Evolutionary conservation across 2,329 filamentous ascomycete genomes (phyloP), one percentile per base, ranked within the genome.

Genomic region (Scedosporium apiospermum): DNA sequence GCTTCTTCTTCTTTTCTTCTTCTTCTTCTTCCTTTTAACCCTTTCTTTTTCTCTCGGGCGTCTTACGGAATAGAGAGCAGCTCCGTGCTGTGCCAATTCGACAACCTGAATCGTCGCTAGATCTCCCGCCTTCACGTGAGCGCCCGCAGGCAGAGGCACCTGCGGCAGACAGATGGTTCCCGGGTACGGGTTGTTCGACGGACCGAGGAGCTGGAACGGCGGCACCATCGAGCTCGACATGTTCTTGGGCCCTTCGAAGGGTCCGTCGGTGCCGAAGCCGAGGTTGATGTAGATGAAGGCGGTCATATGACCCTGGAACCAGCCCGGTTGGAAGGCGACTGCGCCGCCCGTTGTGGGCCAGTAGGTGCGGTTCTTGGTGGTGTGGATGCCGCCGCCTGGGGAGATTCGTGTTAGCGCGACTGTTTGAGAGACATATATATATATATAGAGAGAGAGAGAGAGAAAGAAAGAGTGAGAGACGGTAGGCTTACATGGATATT

Each of bases 281-380:
- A 98, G 81, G 78, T 98, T 98, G 76, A 98, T 80, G 77, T 96
- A 96, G 72, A 96, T 82, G 69, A 91, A 84, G 18, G 92, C 93
- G 5, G 85, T 88, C 42, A 83, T 74, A 74, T 98, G 95, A 66
- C 95, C 95, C 64, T 88, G 86, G 79, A 97, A 97, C 95, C 95
- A 98, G 70, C 93, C 95, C 0, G 95, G 95, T 72, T 98, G 93
- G 69, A 97, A 82, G 59, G 91, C 84, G 65, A 99, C 71, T n/a
- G 92, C 91, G 65, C 95, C 95, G 68, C 95, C 95, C 34, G 78
- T 84, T 59, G 91, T 82, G 16, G 95, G 93, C 95, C 95, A 98
- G 77, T 88, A 90, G 14, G 95, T 96, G 65, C 93, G 87, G 77
- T 99, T 98, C 55, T 76, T 81, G 0, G 90, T 89, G 44, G 85